Base-by-base conservation (phyloP, 768 basidiomycete genomes). In the Rhizopogon rudus region DNA sequence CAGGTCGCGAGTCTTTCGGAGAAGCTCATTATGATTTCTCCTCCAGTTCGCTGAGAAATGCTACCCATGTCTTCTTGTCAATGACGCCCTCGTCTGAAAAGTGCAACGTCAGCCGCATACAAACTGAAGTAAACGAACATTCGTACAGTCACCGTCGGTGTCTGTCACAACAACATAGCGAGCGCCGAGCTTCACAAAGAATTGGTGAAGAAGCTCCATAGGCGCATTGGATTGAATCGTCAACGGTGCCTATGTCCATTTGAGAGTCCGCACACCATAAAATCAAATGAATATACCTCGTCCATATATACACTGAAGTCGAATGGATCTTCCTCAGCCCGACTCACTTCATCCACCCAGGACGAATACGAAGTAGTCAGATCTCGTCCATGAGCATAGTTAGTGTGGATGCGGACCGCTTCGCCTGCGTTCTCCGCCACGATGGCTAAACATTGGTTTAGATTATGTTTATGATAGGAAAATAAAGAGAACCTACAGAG, bases 51-150 rank as follows among this genome's bases (percentile, higher is more conserved):
- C 77, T 82, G 39, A 98, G 73, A 72, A 96, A 96, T 6, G 81
- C 87, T 28, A 98, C 80, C 93, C 94, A 99, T 0, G 81, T 82
- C 72, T 96, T 95, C 78, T 98, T 98, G 68, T 93, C 88, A 53
- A 99, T 89, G 9, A 95, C 78, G 7, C 97, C 97, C 63, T 89
- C 84, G 65, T 94, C 91, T 93, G 63, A 28, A 41, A 28, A 31
- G 29, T 37, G 48, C 35, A 49, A 35, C 35, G 22, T 49, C 3
- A 49, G 48, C 8, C 9, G 17, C 55, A 10, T 51, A 48, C 25
- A 52, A 48, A 44, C 14, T 33, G 43, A 39, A 51, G 33, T 67
- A 10, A 51, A 70, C 22, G 22, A 49, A 37, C 22, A 49, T 49
- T 10, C 86, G 65, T 65, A 93, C 91, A 98, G 44, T 84, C 71